A percentile compares a stretch with the other conserved stretches of the same genome.
Conservation (phyloP, 2,329 filamentous ascomycete genomes). For the Boeremia exigua region DNA sequence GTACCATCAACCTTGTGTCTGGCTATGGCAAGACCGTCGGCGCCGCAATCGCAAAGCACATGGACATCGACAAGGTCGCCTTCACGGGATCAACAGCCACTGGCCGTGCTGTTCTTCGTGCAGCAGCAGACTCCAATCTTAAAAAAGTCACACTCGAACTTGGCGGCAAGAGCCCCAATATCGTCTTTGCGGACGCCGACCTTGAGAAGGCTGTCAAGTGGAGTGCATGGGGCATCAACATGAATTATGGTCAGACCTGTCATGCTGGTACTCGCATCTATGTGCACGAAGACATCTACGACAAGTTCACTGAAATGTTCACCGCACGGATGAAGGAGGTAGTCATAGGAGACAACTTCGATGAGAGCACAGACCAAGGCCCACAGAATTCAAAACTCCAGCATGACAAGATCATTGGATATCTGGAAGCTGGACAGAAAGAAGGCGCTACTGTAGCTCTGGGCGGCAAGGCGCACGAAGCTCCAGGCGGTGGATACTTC, state of each 20-base stretch:
- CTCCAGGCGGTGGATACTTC: constrained; percentile 25
- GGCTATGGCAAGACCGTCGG: constrained; percentile 60
- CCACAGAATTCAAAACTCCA: constrained; percentile 42
- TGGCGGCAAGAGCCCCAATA: constrained; percentile 53
- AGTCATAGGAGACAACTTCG: constrained; percentile 41
- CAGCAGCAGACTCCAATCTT: constrained; percentile 41
- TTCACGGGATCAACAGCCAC: constrained; percentile 51
- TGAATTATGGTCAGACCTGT: constrained; percentile 49
- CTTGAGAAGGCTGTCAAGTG: constrained; percentile 50
- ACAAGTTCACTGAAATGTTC: constrained; percentile 46
- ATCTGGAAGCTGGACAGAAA: constrained; percentile 28
- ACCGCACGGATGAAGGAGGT: constrained; percentile 42
- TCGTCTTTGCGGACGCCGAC: constrained; percentile 54
- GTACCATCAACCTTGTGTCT: constrained; percentile 65
- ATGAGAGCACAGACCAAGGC: constrained; percentile 39
- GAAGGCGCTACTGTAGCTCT: constrained; percentile 42
- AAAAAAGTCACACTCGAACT: constrained; percentile 54
- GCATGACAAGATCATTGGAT: constrained; percentile 11
- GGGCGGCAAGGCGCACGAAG: constrained; percentile 36
- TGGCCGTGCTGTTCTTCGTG: constrained; percentile 23
- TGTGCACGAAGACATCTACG: constrained; percentile 48
- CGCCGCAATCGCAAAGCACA: constrained; percentile 47
- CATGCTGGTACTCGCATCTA: constrained; percentile 48
- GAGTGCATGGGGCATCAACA: constrained; percentile 45
- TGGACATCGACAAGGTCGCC: constrained; percentile 49